Percentiles rank a stretch among this genome's conserved stretches.
Conservation (phyloP, 2,329 filamentous ascomycete genomes). For the Fusarium annulatum region DNA sequence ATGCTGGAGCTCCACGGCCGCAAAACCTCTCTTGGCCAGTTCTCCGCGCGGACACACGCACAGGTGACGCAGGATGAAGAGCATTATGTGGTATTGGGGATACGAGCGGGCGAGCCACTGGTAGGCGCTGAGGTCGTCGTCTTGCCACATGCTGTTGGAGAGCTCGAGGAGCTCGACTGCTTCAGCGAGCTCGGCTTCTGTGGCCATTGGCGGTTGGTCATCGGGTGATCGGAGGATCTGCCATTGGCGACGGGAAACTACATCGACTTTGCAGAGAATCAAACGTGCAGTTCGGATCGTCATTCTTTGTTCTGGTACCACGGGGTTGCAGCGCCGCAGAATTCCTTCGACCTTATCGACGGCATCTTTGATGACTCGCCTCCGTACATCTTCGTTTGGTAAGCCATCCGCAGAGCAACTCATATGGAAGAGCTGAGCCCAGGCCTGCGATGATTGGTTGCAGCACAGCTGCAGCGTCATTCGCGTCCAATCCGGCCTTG, state of each 20-base stretch:
- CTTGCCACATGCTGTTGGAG: slow-evolving; percentile 42
- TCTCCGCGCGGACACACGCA: slow-evolving; percentile 52
- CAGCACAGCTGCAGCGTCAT: slow-evolving; percentile 67
- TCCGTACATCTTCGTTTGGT: slow-evolving; percentile 49
- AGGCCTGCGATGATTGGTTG: slow-evolving; percentile 57
- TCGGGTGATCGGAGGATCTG: slow-evolving; percentile 42
- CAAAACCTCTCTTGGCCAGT: slow-evolving; percentile 50
- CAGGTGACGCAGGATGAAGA: slow-evolving; percentile 57
- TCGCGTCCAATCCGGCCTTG: slow-evolving; percentile 64
- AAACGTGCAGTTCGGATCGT: slow-evolving; percentile 45
- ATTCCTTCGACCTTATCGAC: not conserved
- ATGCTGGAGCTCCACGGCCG: slow-evolving; percentile 29
- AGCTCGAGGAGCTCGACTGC: slow-evolving; percentile 51
- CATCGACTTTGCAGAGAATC: slow-evolving; percentile 54
- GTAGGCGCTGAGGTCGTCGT: slow-evolving; percentile 53
- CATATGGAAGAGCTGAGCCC: slow-evolving; percentile 40
- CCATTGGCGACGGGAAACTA: slow-evolving; percentile 60
- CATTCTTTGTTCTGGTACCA: slow-evolving; percentile 57
- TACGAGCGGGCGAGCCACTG: slow-evolving; percentile 54
- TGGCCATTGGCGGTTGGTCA: slow-evolving; percentile 37
- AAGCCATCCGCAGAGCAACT: slow-evolving; percentile 16
- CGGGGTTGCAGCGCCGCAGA: slow-evolving; percentile 60
- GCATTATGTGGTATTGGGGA: slow-evolving; percentile 56
- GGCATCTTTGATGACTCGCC: slow-evolving; percentile 50
- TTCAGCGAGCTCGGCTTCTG: slow-evolving; percentile 49